Conservation (phyloP, 306 rosid species). For the Delonix regia region DNA sequence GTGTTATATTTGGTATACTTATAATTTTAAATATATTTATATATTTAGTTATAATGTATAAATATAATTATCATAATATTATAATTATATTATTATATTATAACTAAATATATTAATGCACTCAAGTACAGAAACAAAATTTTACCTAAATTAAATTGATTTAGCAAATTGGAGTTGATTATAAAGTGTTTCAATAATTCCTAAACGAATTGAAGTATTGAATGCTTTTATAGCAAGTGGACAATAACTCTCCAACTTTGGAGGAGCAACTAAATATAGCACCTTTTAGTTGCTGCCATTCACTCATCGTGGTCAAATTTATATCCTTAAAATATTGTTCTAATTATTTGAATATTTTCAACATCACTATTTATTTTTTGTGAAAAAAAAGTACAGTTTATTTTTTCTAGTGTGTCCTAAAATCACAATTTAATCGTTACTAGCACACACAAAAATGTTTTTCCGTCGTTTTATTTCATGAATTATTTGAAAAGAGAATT, state of each 20-base stretch:
- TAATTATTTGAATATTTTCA: background rate
- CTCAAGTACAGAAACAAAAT: too few relatives aligned
- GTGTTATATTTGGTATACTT: too few relatives aligned
- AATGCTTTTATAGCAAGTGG: constrained; percentile 36
- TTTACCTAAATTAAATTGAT: background rate
- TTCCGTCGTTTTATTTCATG: background rate
- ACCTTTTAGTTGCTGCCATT: background rate
- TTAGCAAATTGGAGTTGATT: background rate
- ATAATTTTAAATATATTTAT: too few relatives aligned
- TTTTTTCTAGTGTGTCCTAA: background rate
- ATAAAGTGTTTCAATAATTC: background rate
- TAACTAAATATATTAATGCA: too few relatives aligned
- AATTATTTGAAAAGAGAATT: too few relatives aligned
- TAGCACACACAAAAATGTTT: background rate
- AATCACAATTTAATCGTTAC: background rate
- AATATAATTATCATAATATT: too few relatives aligned
- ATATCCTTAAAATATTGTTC: background rate
- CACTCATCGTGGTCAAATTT: background rate
- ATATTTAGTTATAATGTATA: too few relatives aligned
- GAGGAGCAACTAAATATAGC: constrained; percentile 39
- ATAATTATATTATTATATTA: too few relatives aligned
- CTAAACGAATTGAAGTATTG: background rate
- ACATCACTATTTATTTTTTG: background rate
- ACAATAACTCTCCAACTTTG: constrained; percentile 52
- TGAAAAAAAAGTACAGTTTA: too few relatives aligned